Percentiles rank a stretch among this genome's conserved stretches.
Conservation (phyloP, 2,329 filamentous ascomycete genomes). For the Colletotrichum lentis region DNA sequence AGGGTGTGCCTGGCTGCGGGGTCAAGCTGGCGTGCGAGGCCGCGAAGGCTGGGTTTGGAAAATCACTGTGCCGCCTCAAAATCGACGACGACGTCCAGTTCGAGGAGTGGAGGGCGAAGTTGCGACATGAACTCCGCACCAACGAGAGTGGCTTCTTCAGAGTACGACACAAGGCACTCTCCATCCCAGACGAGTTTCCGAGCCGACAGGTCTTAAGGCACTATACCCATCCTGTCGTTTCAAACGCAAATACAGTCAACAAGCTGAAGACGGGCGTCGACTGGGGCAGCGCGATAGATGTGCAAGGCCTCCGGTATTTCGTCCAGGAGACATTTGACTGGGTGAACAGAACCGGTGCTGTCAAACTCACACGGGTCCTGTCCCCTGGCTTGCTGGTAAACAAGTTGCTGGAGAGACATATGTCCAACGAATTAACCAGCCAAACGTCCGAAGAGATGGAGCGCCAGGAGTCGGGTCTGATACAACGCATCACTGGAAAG, state of each 20-base stretch:
- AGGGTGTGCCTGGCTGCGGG: constrained; percentile 87
- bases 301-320: constrained; percentile 75
- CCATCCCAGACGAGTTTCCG: constrained; percentile 83
- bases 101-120: constrained; percentile 72
- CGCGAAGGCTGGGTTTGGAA: constrained; percentile 85
- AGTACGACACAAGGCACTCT: constrained; percentile 75
- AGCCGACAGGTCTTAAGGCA: constrained; percentile 80
- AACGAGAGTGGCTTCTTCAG: constrained; percentile 86
- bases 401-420: constrained; percentile 57
- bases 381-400: constrained; percentile 77
- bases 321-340: constrained; percentile 85
- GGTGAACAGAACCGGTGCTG: constrained; percentile 78
- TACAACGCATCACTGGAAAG: constrained; percentile 72
- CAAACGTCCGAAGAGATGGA: constrained; percentile 42
- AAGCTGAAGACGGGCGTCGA: constrained; percentile 61
- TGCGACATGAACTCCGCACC: constrained; percentile 79
- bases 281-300: constrained; percentile 72
- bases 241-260: constrained; percentile 64
- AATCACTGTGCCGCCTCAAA: constrained; percentile 72
- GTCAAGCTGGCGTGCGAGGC: constrained; percentile 90
- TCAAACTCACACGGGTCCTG: constrained; percentile 83
- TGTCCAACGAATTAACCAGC: constrained; percentile 42
- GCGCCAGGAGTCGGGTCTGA: constrained; percentile 60
- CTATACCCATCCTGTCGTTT: constrained; percentile 89
- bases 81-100: constrained; percentile 67